Conservation (phyloP, 2,329 filamentous ascomycete species). For the Colletotrichum karsti region DNA sequence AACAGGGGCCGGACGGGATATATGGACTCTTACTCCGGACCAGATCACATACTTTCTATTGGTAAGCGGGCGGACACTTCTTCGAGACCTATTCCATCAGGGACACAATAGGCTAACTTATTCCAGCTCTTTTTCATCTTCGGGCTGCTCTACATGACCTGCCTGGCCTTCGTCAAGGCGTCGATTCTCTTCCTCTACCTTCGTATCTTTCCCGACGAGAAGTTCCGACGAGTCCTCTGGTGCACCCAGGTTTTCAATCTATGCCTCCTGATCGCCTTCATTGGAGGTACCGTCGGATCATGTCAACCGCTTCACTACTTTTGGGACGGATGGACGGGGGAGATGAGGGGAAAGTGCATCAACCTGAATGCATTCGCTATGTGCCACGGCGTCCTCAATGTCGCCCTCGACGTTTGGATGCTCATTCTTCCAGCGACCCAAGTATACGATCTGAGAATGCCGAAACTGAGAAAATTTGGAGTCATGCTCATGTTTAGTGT, state of each 20-base stretch:
- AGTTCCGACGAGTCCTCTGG: conserved; percentile 34
- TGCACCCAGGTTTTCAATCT: conserved; percentile 27
- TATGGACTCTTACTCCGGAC: conserved; percentile 39
- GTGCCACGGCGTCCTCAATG: conserved; percentile 50
- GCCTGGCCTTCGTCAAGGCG: conserved; percentile 43
- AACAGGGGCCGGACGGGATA: conserved; percentile 27
- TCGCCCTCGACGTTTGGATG: conserved; percentile 52
- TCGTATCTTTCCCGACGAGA: conserved; percentile 41
- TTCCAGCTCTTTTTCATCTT: conserved; percentile 41
- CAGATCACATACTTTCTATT: conserved; percentile 20
- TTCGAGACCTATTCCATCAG: conserved; percentile 13
- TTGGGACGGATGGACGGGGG: conserved; percentile 48
- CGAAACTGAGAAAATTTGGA: conserved; percentile 44
- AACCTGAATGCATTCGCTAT: conserved; percentile 48
- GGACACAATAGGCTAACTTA: conserved; percentile 33
- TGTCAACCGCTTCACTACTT: conserved; percentile 51
- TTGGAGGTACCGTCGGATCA: conserved; percentile 44
- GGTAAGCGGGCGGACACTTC: background rate
- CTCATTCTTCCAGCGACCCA: conserved; percentile 50
- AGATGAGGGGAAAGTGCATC: conserved; percentile 40
- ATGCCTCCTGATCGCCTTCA: conserved; percentile 33
- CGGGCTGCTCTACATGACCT: conserved; percentile 43
- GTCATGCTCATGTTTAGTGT: conserved; percentile 48
- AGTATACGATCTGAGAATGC: conserved; percentile 39
- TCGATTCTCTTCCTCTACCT: conserved; percentile 47